phyloP scores from a whole-genome alignment of 768 basidiomycete genomes.

The Cystobasidium tubakii region DNA sequence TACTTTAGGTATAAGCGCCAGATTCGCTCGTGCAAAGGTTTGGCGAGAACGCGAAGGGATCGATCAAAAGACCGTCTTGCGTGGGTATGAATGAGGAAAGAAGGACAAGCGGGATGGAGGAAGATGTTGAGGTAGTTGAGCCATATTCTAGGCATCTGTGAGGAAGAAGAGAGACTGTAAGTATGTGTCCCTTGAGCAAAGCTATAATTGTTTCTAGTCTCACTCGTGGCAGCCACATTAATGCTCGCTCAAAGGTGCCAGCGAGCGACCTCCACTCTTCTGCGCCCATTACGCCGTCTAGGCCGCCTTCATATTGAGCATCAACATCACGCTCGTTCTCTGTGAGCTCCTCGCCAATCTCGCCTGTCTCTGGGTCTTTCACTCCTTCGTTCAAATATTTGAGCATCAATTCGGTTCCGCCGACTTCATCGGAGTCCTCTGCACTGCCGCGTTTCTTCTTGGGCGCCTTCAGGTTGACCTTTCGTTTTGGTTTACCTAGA shows the following conservation, averaged over 20 bases:
- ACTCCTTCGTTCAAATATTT: slow-evolving; percentile 61
- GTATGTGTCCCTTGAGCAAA: neutral
- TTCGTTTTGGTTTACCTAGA: slow-evolving; percentile 58
- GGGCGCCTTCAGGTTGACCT: slow-evolving; percentile 74
- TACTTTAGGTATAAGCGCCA: slow-evolving; percentile 91
- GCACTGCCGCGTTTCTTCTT: slow-evolving; percentile 69
- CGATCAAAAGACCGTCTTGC: slow-evolving; percentile 91
- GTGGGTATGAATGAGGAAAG: slow-evolving; percentile 76
- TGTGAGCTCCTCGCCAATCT: slow-evolving; percentile 47
- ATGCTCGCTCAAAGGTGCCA: slow-evolving; percentile 79
- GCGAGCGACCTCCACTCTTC: slow-evolving; percentile 89
- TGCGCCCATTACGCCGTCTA: slow-evolving; percentile 87
- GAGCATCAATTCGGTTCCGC: slow-evolving; percentile 13
- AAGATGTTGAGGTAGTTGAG: slow-evolving; percentile 85
- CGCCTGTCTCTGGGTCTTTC: slow-evolving; percentile 72
- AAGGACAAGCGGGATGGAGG: slow-evolving; percentile 79
- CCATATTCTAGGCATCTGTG: slow-evolving; percentile 87
- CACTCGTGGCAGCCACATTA: slow-evolving; percentile 91
- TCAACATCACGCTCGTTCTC: slow-evolving; percentile 38
- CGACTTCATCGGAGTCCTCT: slow-evolving; percentile 41
- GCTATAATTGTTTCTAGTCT: slow-evolving; percentile 48
- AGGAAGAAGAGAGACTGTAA: neutral
- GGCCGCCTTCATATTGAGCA: slow-evolving; percentile 64
- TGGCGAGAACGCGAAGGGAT: slow-evolving; percentile 83
- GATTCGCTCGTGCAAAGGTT: slow-evolving; percentile 80